Evolutionary conservation across 208 protist genomes (phyloP), one percentile per base, ranked within the genome.

Genomic region (Leishmania martiniquensis): DNA sequence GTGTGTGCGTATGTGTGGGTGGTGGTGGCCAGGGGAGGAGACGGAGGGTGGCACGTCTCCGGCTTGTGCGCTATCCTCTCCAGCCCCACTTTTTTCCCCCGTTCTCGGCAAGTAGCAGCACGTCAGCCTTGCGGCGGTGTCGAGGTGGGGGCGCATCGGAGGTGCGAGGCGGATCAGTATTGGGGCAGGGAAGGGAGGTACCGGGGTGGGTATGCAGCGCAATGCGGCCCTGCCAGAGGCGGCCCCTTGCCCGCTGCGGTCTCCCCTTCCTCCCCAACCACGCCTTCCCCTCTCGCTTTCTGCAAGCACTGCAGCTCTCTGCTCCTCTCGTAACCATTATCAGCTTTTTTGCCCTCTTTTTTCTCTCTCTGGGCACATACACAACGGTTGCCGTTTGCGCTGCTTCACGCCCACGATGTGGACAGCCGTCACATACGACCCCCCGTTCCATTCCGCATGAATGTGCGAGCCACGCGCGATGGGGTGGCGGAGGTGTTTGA

Each of bases 401-500:
- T 7, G 60, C 60, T 34, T 42, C 13, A 62, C 55, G 34, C 55
- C 39, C 3, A 20, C 39, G 39, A 44, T 34, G 39, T 68, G 44
- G 63, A 20, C 15, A 49, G 39, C 63, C 39, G 37, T 34, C 44
- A 71, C 66, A 71, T 52, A 71, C 29, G 12, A 25, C 1, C 9
- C 10, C 66, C 3, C 67, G 25, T 47, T 7, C 67, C 42, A 54
- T 15, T 34, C 42, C 47, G 9, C 20, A 86, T 86, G 76, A 73
- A 86, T 45, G 80, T 80, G 44, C 83, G 86, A 49, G 44, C 59
- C 17, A 80, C 75, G 22, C 84, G 87, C 25, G 87, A 90, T 69
- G 87, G 87, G 5, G 80, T 90, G 25, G 68, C 78, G 60, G 74
- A 84, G 60, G 74, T 74, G 34, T 90, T 90, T 42, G 39, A 68